Conservation (phyloP, 306 rosid genomes). For the Dryas alaskensis region DNA sequence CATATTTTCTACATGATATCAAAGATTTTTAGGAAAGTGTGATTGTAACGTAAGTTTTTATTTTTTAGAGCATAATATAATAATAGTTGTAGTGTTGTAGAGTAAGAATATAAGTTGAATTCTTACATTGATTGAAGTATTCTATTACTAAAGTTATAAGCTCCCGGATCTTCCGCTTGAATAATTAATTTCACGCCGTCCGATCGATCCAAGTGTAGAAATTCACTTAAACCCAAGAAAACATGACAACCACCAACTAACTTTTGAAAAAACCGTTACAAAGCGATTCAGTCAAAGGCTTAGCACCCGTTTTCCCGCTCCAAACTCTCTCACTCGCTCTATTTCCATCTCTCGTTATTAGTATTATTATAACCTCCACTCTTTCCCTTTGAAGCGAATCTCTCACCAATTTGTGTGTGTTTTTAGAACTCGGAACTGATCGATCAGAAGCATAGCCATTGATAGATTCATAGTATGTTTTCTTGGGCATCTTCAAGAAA, state of each 20-base stretch:
- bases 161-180: no score
- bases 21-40: no score
- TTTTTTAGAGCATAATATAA: no score
- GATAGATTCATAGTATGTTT: slow-evolving; percentile 51
- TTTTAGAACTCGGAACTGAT: background rate
- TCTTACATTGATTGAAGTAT: no score
- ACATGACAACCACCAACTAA: slow-evolving; percentile 24
- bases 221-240: background rate
- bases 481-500: slow-evolving; percentile 37
- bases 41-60: no score
- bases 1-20: no score
- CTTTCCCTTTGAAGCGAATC: background rate
- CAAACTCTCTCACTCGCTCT: background rate
- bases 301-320: slow-evolving; percentile 36
- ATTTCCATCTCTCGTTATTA: background rate
- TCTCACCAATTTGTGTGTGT: background rate
- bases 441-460: background rate
- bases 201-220: background rate
- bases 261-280: slow-evolving; percentile 32
- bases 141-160: no score
- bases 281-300: slow-evolving; percentile 36
- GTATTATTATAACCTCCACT: background rate
- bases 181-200: background rate
- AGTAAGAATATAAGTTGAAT: no score
- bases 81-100: no score